Evolutionary conservation across 768 basidiomycete genomes (phyloP).

Genomic region (Boletus huronensis): DNA sequence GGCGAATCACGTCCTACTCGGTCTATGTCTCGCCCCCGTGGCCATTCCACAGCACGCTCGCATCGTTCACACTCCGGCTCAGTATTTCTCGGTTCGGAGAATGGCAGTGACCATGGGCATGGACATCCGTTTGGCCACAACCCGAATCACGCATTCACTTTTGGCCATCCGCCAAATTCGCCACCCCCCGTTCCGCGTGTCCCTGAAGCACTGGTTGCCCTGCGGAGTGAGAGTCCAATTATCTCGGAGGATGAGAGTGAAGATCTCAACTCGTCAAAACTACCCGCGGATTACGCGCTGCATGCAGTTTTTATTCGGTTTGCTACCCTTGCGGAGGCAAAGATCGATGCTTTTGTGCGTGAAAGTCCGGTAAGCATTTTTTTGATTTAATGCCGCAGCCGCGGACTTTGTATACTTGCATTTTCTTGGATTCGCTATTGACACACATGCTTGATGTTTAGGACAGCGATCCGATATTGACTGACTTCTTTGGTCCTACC

Average conservation of each 20-base stretch:
- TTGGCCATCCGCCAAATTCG: slow-evolving; percentile 40
- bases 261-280: slow-evolving; percentile 61
- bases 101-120: slow-evolving; percentile 65
- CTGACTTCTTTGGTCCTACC: slow-evolving; percentile 64
- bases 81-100: slow-evolving; percentile 65
- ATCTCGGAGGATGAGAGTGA: slow-evolving; percentile 65
- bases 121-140: slow-evolving; percentile 33
- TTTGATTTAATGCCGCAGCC: not conserved
- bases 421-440: slow-evolving; percentile 1
- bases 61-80: slow-evolving; percentile 78
- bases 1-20: slow-evolving; percentile 36
- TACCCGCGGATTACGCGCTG: slow-evolving; percentile 84
- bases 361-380: slow-evolving; percentile 57
- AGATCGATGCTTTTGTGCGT: slow-evolving; percentile 72
- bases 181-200: slow-evolving; percentile 81
- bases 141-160: slow-evolving; percentile 21
- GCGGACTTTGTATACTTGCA: not conserved
- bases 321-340: slow-evolving; percentile 71
- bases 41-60: slow-evolving; percentile 63
- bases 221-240: slow-evolving; percentile 49
- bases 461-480: slow-evolving; percentile 69
- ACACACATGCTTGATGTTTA: slow-evolving; percentile 25
- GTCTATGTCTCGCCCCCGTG: slow-evolving; percentile 45
- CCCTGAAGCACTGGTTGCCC: slow-evolving; percentile 54
- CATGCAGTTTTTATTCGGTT: slow-evolving; percentile 88